These are phyloP conservation scores for Geoglossum glabrum DNA, from an alignment of 495 filamentous ascomycete species.

Conservation along the genomic window DNA sequence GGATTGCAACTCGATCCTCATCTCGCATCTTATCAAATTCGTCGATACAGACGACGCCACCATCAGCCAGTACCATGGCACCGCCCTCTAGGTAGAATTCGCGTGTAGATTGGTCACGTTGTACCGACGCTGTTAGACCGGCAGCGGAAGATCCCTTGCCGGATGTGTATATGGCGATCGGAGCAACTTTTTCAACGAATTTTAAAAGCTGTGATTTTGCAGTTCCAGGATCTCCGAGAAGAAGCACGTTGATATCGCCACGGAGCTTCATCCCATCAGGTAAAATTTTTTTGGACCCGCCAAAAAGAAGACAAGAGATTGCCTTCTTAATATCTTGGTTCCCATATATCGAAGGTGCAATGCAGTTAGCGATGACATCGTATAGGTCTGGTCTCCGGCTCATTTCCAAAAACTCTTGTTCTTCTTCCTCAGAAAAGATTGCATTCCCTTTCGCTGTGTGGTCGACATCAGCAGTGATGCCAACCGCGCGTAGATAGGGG, in stretches of 20 bases:
- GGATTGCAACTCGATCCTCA: conserved; percentile 95
- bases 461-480: conserved; percentile 77
- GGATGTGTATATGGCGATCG: conserved; percentile 97
- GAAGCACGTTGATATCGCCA: conserved; percentile 95
- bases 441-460: conserved; percentile 72
- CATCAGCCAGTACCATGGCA: conserved; percentile 96
- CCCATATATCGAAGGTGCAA: conserved; percentile 94
- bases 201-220: conserved; percentile 96
- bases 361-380: conserved; percentile 71
- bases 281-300: conserved; percentile 94
- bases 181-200: conserved; percentile 91
- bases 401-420: conserved; percentile 91
- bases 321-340: conserved; percentile 95
- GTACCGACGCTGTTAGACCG: conserved; percentile 94
- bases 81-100: conserved; percentile 98
- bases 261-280: conserved; percentile 96
- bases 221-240: conserved; percentile 94
- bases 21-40: conserved; percentile 99
- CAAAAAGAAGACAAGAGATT: conserved; percentile 88
- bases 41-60: conserved; percentile 96
- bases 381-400: conserved; percentile 84
- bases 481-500: conserved; percentile 86
- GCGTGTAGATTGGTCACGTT: conserved; percentile 73
- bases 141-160: conserved; percentile 97
- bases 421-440: conserved; percentile 84